Percentiles rank a stretch among this genome's conserved stretches.
Conservation (phyloP, 73 alveolate genomes). For the Blepharisma japonicum region DNA sequence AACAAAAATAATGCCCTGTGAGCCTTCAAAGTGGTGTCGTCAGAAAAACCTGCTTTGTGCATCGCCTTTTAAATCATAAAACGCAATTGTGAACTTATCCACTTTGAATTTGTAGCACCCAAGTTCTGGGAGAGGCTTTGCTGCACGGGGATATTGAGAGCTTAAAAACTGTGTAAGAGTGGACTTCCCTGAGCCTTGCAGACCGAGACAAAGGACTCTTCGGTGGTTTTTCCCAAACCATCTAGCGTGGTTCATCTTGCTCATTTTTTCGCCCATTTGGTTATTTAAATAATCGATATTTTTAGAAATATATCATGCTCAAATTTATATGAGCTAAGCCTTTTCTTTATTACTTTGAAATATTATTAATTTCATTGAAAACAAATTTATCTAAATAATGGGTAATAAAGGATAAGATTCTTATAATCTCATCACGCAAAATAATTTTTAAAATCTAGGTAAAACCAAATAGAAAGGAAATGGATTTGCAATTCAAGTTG, state of each 20-base stretch:
- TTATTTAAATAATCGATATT: too few species aligned
- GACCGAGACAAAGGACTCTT: constrained; percentile 23
- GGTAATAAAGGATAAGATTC: too few species aligned
- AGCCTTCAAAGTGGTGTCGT: constrained; percentile 25
- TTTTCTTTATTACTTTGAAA: too few species aligned
- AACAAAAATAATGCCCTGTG: constrained; percentile 20
- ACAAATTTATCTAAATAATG: too few species aligned
- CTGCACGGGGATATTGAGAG: neutral
- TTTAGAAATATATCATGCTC: too few species aligned
- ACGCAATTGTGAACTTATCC: neutral
- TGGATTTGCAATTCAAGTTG: too few species aligned
- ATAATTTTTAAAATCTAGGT: too few species aligned
- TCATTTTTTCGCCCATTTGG: constrained; percentile 9
- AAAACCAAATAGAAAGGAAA: too few species aligned
- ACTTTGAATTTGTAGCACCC: constrained; percentile 29
- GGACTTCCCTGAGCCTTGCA: constrained; percentile 19
- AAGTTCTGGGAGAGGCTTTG: constrained; percentile 24
- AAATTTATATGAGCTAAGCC: too few species aligned
- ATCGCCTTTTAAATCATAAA: constrained; percentile 25
- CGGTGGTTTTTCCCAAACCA: constrained; percentile 28
- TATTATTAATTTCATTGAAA: too few species aligned
- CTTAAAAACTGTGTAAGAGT: neutral
- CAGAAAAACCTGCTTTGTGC: constrained; percentile 27
- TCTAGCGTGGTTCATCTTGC: constrained; percentile 20
- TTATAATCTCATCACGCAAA: too few species aligned